Evolutionary conservation across 768 basidiomycete genomes (phyloP), one percentile per base, ranked within the genome.

Genomic region (Lyophyllum atratum): DNA sequence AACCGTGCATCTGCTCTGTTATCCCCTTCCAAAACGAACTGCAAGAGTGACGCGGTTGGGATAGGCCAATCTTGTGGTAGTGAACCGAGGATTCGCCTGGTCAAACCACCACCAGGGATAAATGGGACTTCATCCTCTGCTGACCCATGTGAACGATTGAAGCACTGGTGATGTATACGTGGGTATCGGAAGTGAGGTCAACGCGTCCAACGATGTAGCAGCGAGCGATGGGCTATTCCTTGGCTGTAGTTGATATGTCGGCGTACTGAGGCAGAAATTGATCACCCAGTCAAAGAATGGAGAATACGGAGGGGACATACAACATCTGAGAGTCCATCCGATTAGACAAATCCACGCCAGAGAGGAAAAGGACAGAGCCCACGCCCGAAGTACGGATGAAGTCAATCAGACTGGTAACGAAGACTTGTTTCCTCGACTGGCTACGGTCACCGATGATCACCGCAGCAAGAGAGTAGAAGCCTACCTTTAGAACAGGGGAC

Each of bases 1-100:
- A 85, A 65, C 19, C 77, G 75, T 0, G 92, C 91, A 68, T 94
- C 92, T 17, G 68, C 76, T 56, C 86, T 77, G 63, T 94, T 94
- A 68, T 94, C 92, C 1, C 92, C 92, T 66, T 94, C 92, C 56
- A 90, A 75, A 11, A 85, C 90, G 65, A 90, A 93, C 46, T 90
- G 88, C 47, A 92, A 73, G 10, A 93, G 69, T 15, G 81, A 76
- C 0, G 80, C 83, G 0, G 79, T 81, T 22, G 87, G 86, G 40
- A 82, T 77, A 19, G 75, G 63, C 79, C 82, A 84, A 37, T 68
- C 62, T 39, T 66, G 34, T 0, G 85, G 79, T 24, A 92, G 64
- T 7, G 87, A 80, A 2, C 78, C 77, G 6, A 94, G 72, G 45
- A 93, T 74, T 25, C 88, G 80, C 40, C 84, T 79, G 0, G 88